Base-by-base conservation (phyloP, 2,329 filamentous ascomycete species). In the Ophiognomonia clavigignenti-juglandacearum region DNA sequence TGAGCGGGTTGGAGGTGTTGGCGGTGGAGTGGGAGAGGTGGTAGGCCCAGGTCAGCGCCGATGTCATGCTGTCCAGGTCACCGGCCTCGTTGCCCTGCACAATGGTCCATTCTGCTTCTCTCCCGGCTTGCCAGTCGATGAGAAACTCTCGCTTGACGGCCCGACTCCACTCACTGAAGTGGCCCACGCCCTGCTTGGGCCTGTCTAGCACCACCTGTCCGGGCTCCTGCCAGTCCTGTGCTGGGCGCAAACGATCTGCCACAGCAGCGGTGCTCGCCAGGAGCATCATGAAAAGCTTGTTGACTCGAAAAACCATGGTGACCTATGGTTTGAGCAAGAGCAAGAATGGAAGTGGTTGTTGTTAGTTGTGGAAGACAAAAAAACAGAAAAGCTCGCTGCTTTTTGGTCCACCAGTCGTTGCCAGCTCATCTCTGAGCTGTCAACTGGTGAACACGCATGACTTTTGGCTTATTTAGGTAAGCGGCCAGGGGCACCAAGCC, bases 131-230 rank as follows among this genome's bases (percentile, higher is more conserved):
- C 70, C 70, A 73, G 56, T 73, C 70, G 50, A 71, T 60, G 39
- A 72, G 55, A 39, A 73, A 73, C 13, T 64, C 58, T 36, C 67
- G 69, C 59, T 73, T 73, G 16, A 63, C 71, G 10, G 62, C 64
- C 29, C 70, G 68, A 22, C 65, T 69, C 70, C 70, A 73, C 54
- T 73, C 68, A 57, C 67, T 70, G 57, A 73, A 72, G 58, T 73
- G 70, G 26, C 70, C 70, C 11, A 71, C 69, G 14, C 70, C 70
- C 16, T 37, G 45, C 19, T 42, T 29, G 2, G 46, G 50, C 35
- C 29, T 16, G 39, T 39, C 41, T 23, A 51, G 31, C 9, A 48
- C 13, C 27, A 40, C 41, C 31, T 48, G 31, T 6, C n/a, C n/a
- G n/a, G n/a, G 34, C 22, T 48, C 18, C 20, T 48, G 31, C 8